These are phyloP conservation scores for Volutella citrinella DNA, from an alignment of 2,329 filamentous ascomycete species.

Conservation along the genomic window DNA sequence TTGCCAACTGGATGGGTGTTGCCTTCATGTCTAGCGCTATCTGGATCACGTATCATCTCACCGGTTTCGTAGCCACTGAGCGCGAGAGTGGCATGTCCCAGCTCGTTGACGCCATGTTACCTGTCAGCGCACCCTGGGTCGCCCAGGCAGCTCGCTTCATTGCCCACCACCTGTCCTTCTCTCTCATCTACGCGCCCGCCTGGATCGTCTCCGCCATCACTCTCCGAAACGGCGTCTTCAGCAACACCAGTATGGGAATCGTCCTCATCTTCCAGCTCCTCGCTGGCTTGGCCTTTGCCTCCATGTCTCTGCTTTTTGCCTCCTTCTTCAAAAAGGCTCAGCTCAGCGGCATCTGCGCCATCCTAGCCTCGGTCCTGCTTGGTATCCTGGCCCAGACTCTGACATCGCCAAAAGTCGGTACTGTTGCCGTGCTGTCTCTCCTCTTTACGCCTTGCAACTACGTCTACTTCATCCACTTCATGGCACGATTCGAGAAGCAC, in stretches of 20 bases:
- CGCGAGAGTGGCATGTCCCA: slow-evolving; percentile 85
- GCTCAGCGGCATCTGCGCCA: slow-evolving; percentile 77
- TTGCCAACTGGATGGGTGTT: slow-evolving; percentile 75
- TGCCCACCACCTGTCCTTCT: slow-evolving; percentile 77
- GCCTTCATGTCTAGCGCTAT: slow-evolving; percentile 77
- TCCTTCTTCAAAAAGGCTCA: slow-evolving; percentile 86
- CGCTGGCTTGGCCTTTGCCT: slow-evolving; percentile 72
- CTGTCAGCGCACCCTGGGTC: slow-evolving; percentile 69
- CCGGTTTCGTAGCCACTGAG: slow-evolving; percentile 81
- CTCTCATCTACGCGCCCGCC: slow-evolving; percentile 73
- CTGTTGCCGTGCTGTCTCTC: slow-evolving; percentile 67
- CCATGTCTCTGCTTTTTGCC: slow-evolving; percentile 76
- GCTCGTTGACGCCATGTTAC: slow-evolving; percentile 89
- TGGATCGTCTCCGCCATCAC: slow-evolving; percentile 77
- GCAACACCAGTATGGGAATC: slow-evolving; percentile 59
- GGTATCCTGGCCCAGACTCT: slow-evolving; percentile 80
- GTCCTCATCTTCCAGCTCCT: slow-evolving; percentile 74
- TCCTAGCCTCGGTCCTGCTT: slow-evolving; percentile 69
- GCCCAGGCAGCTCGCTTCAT: slow-evolving; percentile 75
- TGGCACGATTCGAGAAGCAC: slow-evolving; percentile 72
- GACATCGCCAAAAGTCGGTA: slow-evolving; percentile 56
- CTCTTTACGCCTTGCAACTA: slow-evolving; percentile 88
- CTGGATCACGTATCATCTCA: slow-evolving; percentile 81
- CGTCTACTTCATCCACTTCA: slow-evolving; percentile 72
- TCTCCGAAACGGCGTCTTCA: slow-evolving; percentile 61